A percentile compares a stretch with the other conserved stretches of the same genome.
These are phyloP conservation scores for Russula emetica DNA, from an alignment of 768 basidiomycete species.

Conservation along the genomic window DNA sequence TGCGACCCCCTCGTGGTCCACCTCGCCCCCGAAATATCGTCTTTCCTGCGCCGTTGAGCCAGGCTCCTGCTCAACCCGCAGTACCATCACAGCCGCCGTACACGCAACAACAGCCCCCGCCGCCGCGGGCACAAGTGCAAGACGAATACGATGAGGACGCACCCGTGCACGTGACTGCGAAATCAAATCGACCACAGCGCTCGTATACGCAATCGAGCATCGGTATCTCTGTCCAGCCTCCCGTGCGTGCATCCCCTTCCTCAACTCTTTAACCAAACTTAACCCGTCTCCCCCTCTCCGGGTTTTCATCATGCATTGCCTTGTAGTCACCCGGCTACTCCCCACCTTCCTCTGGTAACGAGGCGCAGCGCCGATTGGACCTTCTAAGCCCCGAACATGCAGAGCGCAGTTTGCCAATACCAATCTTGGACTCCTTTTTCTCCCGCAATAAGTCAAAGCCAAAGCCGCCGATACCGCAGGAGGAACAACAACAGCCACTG, in stretches of 20 bases:
- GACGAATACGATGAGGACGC: constrained; percentile 14
- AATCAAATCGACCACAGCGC: constrained; percentile 21
- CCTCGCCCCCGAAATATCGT: constrained; percentile 20
- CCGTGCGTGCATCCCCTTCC: constrained; percentile 7
- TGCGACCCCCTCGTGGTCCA: constrained; percentile 9
- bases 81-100: not conserved
- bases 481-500: not conserved
- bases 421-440: not conserved
- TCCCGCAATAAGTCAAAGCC: constrained; percentile 11
- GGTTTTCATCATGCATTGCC: not conserved
- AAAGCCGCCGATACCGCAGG: not conserved
- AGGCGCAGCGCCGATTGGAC: constrained; percentile 26
- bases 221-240: constrained; percentile 26
- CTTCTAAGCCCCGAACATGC: constrained; percentile 34
- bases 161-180: not conserved
- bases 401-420: constrained; percentile 21
- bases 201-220: constrained; percentile 27
- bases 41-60: constrained; percentile 21
- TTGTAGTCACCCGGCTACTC: constrained; percentile 29
- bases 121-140: not conserved
- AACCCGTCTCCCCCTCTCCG: not conserved
- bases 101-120: not conserved
- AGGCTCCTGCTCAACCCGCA: constrained; percentile 12
- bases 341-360: constrained; percentile 24
- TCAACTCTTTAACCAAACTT: not conserved